Conservation (phyloP, 805 yeast genomes). For the Starmerella floricola region DNA sequence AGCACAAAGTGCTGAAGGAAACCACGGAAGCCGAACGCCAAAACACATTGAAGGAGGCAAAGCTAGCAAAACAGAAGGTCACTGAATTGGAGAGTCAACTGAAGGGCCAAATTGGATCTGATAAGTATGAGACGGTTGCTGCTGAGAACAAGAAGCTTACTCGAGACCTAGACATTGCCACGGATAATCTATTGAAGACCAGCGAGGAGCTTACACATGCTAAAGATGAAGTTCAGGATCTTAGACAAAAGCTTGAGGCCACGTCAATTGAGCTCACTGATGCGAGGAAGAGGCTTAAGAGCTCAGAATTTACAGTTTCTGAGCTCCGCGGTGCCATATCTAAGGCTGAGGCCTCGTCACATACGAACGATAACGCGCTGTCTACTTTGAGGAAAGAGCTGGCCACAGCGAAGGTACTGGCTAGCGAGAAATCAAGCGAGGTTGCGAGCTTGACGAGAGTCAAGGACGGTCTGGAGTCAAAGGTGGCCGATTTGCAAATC, state of each 20-base stretch:
- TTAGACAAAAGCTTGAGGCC: neutral
- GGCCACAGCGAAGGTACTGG: too few relatives aligned
- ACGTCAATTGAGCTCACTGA: neutral
- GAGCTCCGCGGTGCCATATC: too few relatives aligned
- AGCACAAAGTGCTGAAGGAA: conserved; percentile 7
- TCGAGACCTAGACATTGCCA: conserved; percentile 2
- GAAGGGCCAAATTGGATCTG: neutral
- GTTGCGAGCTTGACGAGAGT: neutral
- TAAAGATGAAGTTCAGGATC: neutral
- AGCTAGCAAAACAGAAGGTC: neutral
- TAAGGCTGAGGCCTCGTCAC: too few relatives aligned
- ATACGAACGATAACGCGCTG: too few relatives aligned
- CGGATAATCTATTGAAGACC: conserved; percentile 7
- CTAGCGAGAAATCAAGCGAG: too few relatives aligned
- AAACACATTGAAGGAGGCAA: neutral
- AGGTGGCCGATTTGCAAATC: conserved; percentile 12
- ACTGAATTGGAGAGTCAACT: neutral
- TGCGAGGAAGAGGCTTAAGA: neutral
- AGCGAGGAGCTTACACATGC: conserved; percentile 17
- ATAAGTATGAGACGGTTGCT: neutral
- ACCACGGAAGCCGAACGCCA: neutral
- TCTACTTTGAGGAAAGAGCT: too few relatives aligned
- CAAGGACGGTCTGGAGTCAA: neutral
- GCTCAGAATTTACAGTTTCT: neutral
- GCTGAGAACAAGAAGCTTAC: conserved; percentile 3